These are phyloP conservation scores for Lodderomyces theae DNA, from an alignment of 1,139 yeast genomes.

Conservation along the genomic window DNA sequence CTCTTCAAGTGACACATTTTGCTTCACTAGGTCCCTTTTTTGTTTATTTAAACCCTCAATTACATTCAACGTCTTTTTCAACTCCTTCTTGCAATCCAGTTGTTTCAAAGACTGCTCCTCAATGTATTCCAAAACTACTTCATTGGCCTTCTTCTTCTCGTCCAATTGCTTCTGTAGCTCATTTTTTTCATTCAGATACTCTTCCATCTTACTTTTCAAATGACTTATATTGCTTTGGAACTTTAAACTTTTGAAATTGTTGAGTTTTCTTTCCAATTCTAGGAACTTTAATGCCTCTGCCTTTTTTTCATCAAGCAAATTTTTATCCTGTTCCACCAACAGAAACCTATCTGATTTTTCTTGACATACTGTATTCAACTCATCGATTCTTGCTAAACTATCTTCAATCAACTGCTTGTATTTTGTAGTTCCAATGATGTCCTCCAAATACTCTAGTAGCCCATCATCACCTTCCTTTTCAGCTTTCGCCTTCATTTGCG, in stretches of 20 bases:
- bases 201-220: slow-evolving; percentile 38
- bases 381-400: slow-evolving; percentile 57
- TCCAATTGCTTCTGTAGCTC: slow-evolving; percentile 43
- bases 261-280: slow-evolving; percentile 60
- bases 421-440: slow-evolving; percentile 89
- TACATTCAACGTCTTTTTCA: slow-evolving; percentile 30
- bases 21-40: slow-evolving; percentile 39
- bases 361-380: slow-evolving; percentile 70
- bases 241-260: slow-evolving; percentile 52
- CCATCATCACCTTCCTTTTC: slow-evolving; percentile 94
- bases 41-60: slow-evolving; percentile 20
- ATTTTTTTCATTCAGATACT: slow-evolving; percentile 31
- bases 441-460: slow-evolving; percentile 87
- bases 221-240: slow-evolving; percentile 53
- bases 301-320: slow-evolving; percentile 65
- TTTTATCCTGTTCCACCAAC: slow-evolving; percentile 75
- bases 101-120: slow-evolving; percentile 22
- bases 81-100: slow-evolving; percentile 28
- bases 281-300: slow-evolving; percentile 68
- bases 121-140: slow-evolving; percentile 42
- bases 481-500: slow-evolving; percentile 98
- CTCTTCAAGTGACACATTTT: slow-evolving; percentile 71
- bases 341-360: slow-evolving; percentile 81
- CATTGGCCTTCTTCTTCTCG: slow-evolving; percentile 47
- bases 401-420: slow-evolving; percentile 78